These are phyloP conservation scores for Cladorrhinum sp. DNA, from an alignment of 2,329 filamentous ascomycete genomes.

Conservation along the genomic window DNA sequence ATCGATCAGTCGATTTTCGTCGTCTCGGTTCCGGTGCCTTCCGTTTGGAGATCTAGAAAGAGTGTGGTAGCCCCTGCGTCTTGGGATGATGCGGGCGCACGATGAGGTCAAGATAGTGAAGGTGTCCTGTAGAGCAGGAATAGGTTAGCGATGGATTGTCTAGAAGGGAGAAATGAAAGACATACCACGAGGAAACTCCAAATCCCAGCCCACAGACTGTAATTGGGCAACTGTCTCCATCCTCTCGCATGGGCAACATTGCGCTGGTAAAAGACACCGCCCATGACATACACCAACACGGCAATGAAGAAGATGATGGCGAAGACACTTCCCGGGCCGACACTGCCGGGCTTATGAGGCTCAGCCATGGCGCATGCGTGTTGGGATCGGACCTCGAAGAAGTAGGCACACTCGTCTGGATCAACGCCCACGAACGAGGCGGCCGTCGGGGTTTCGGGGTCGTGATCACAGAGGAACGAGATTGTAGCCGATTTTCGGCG, in stretches of 20 bases:
- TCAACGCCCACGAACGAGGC: conserved; percentile 81
- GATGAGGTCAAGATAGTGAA: conserved; percentile 67
- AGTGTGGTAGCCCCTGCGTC: conserved; percentile 63
- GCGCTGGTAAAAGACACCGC: conserved; percentile 92
- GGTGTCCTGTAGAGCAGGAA: conserved; percentile 49
- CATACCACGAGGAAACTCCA: conserved; percentile 76
- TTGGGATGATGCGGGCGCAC: conserved; percentile 63
- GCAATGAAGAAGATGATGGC: conserved; percentile 77
- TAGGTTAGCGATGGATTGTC: neutral
- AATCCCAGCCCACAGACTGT: conserved; percentile 85
- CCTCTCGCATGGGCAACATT: conserved; percentile 91
- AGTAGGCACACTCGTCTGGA: conserved; percentile 88
- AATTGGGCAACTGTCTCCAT: conserved; percentile 94
- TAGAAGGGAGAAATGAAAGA: neutral
- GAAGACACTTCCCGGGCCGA: conserved; percentile 74
- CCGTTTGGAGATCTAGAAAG: conserved; percentile 54
- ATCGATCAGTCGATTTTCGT: conserved; percentile 91
- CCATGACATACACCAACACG: conserved; percentile 82
- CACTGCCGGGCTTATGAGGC: conserved; percentile 68
- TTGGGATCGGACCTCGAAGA: conserved; percentile 86
- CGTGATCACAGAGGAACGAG: conserved; percentile 88
- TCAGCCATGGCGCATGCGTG: conserved; percentile 71
- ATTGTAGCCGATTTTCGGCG: conserved; percentile 79
- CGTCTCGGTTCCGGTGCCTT: conserved; percentile 58
- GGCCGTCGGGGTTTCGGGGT: conserved; percentile 65